Conservation (phyloP, 345 rosid genomes). For the Erodium maritimum region DNA sequence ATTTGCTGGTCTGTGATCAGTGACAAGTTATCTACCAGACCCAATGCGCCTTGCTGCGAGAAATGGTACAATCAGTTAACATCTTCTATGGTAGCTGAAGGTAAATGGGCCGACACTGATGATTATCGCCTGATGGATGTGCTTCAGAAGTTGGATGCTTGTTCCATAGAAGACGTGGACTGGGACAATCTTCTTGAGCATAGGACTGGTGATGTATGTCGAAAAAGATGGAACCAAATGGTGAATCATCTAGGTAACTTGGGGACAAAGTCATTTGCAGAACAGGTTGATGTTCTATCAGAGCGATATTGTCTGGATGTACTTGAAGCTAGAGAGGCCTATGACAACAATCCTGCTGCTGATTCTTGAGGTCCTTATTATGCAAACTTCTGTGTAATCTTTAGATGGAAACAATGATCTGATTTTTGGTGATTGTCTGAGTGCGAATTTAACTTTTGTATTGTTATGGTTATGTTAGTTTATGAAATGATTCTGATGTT, state of each 20-base stretch:
- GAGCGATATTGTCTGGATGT: constrained; percentile 44
- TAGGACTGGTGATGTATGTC: constrained; percentile 51
- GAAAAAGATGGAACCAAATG: constrained; percentile 64
- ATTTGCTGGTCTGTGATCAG: constrained; percentile 67
- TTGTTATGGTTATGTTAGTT: too few species aligned
- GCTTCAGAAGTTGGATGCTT: constrained; percentile 51
- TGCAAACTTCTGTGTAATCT: too few species aligned
- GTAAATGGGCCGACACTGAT: constrained; percentile 61
- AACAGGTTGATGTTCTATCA: constrained; percentile 52
- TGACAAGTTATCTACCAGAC: constrained; percentile 31
- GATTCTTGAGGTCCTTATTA: too few species aligned
- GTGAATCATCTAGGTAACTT: constrained; percentile 36
- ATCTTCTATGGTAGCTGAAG: constrained; percentile 57
- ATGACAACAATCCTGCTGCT: constrained; percentile 25
- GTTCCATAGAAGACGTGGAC: constrained; percentile 68
- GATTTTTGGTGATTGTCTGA: too few species aligned
- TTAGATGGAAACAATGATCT: too few species aligned
- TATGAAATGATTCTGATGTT: too few species aligned
- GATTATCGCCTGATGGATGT: constrained; percentile 48
- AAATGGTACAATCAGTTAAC: constrained; percentile 57
- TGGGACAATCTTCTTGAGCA: constrained; percentile 62
- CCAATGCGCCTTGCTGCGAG: constrained; percentile 25
- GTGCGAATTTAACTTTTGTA: too few species aligned
- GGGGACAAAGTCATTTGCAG: constrained; percentile 35
- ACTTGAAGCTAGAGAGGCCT: constrained; percentile 50